Evolutionary conservation across 116 monocot species (phyloP).

Genomic region (Dioscorea cayenensis): DNA sequence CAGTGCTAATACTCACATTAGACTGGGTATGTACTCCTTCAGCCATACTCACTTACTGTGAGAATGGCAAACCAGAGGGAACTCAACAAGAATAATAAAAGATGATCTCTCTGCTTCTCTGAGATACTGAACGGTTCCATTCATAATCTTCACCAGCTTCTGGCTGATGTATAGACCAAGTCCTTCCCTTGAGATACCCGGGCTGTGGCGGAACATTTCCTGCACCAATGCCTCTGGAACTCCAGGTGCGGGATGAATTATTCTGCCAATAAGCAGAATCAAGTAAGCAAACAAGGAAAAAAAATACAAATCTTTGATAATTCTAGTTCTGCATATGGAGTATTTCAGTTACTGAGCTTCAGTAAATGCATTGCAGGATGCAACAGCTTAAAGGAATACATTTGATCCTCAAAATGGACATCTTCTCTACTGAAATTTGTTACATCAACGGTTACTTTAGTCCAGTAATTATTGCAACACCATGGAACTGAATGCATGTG

Average conservation of each 20-base stretch:
- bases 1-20: neutral
- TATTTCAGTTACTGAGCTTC: too few relatives aligned
- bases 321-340: too few relatives aligned
- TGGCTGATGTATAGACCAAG: conserved; percentile 45
- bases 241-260: conserved; percentile 59
- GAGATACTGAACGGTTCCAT: conserved; percentile 58
- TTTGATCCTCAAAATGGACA: too few relatives aligned
- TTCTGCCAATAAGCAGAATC: conserved; percentile 22
- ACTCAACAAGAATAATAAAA: conserved; percentile 48
- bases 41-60: neutral
- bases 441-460: too few relatives aligned
- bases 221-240: conserved; percentile 55
- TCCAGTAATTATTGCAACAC: too few relatives aligned
- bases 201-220: conserved; percentile 57
- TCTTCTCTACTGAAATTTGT: too few relatives aligned
- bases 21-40: neutral
- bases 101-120: conserved; percentile 48
- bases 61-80: conserved; percentile 31
- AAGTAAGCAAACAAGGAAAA: neutral
- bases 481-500: too few relatives aligned
- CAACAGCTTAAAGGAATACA: too few relatives aligned
- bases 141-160: conserved; percentile 57
- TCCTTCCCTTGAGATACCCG: conserved; percentile 36
- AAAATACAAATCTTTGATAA: neutral
- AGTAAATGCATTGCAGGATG: too few relatives aligned